Conservation (phyloP, 2,329 filamentous ascomycete species). For the Nemania sp. region DNA sequence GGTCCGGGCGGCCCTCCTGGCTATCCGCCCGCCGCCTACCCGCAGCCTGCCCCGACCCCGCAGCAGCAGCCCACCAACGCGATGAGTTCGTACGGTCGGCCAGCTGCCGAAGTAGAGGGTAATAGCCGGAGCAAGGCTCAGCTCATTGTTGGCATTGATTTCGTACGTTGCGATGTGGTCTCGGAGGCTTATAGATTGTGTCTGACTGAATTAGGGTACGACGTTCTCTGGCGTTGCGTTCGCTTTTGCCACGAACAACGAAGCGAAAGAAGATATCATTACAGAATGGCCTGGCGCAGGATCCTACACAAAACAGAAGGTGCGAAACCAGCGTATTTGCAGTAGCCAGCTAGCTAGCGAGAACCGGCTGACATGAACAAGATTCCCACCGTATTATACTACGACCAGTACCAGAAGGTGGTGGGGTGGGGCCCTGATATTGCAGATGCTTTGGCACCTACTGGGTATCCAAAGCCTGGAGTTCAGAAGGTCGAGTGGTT, state of each 20-base stretch:
- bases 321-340: conserved; percentile 43
- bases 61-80: conserved; percentile 43
- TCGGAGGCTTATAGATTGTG: neutral
- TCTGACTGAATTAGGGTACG: conserved; percentile 70
- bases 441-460: conserved; percentile 92
- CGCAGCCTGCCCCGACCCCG: conserved; percentile 46
- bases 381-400: conserved; percentile 99
- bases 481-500: conserved; percentile 99
- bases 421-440: conserved; percentile 99
- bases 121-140: conserved; percentile 91
- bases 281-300: conserved; percentile 98
- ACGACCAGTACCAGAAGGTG: conserved; percentile 98
- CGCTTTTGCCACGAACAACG: conserved; percentile 95
- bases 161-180: conserved; percentile 62
- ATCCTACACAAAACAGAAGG: conserved; percentile 98
- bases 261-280: conserved; percentile 98
- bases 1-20: conserved; percentile 49
- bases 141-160: conserved; percentile 98
- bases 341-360: neutral
- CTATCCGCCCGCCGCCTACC: conserved; percentile 48
- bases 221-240: conserved; percentile 98
- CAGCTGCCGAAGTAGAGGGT: conserved; percentile 78
- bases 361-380: conserved; percentile 43
- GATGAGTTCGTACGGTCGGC: conserved; percentile 49
- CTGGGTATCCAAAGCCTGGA: conserved; percentile 94